phyloP scores from a whole-genome alignment of 139 green algal species.

The Chlamydomonas sphaeroides region DNA sequence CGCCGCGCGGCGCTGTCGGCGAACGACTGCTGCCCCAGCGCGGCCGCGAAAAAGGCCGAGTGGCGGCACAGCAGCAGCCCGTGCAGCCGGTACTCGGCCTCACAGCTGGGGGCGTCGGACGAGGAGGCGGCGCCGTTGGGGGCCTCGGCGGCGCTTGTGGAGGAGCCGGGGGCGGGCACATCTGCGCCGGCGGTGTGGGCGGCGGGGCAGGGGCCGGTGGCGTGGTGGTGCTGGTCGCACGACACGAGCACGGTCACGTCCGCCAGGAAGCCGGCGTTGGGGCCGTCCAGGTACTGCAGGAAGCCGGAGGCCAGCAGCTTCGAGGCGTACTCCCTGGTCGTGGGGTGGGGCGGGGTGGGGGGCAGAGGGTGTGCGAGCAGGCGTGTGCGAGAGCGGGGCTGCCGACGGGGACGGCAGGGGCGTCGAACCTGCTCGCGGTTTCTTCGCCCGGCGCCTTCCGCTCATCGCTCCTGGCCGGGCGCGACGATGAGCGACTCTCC shows the following conservation, averaged over 20 bases:
- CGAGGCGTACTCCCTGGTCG: too few species aligned
- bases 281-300: background rate
- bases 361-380: too few species aligned
- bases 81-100: slow-evolving; percentile 19
- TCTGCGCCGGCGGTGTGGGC: background rate
- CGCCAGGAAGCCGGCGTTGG: background rate
- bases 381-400: too few species aligned
- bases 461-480: too few species aligned
- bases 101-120: background rate
- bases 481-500: too few species aligned
- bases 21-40: slow-evolving; percentile 11
- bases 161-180: too few species aligned
- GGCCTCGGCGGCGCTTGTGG: background rate
- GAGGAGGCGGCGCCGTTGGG: background rate
- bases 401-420: too few species aligned
- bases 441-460: too few species aligned
- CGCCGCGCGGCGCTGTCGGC: slow-evolving; percentile 5
- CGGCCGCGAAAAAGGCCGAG: slow-evolving; percentile 27
- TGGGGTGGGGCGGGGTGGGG: too few species aligned
- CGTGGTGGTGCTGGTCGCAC: background rate
- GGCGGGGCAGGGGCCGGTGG: background rate
- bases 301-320: slow-evolving; percentile 5
- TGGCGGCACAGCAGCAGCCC: slow-evolving; percentile 16
- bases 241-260: slow-evolving; percentile 9
- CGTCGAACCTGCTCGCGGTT: too few species aligned